A percentile compares a stretch with the other conserved stretches of the same genome.
These are phyloP conservation scores for Colletotrichum eremochloae DNA, from an alignment of 2,329 filamentous ascomycete species.

Conservation along the genomic window DNA sequence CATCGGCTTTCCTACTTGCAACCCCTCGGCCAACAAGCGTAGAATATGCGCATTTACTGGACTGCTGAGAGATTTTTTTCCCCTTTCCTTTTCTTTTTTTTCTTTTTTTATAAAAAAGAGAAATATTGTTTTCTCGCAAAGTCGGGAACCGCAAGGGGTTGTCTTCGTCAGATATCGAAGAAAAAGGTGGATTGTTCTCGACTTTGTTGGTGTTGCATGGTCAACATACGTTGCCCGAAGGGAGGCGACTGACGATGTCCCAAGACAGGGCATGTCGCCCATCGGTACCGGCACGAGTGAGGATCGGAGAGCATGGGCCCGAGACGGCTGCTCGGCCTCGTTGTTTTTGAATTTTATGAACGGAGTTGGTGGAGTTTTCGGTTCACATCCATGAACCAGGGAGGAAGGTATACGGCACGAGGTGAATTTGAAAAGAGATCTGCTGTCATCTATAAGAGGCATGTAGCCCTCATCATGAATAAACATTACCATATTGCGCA, in stretches of 20 bases:
- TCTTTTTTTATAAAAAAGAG: no score
- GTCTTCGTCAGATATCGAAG: neutral
- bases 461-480: constrained; percentile 24
- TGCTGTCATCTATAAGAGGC: constrained; percentile 22
- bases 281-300: constrained; percentile 17
- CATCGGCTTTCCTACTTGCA: neutral
- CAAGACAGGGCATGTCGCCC: constrained; percentile 32
- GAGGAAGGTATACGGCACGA: constrained; percentile 5
- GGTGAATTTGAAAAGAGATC: constrained; percentile 33
- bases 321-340: neutral
- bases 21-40: neutral
- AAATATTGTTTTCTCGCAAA: neutral
- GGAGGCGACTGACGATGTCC: constrained; percentile 37
- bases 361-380: constrained; percentile 33
- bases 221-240: constrained; percentile 6
- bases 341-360: constrained; percentile 12
- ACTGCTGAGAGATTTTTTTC: neutral
- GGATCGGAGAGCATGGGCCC: constrained; percentile 9
- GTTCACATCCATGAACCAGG: constrained; percentile 17
- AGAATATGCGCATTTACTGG: no score
- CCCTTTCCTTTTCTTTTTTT: neutral
- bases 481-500: constrained; percentile 15
- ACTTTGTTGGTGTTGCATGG: neutral
- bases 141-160: neutral
- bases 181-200: neutral